phyloP scores from a whole-genome alignment of 169 alveolate species.

The Plasmodium gonderi region DNA sequence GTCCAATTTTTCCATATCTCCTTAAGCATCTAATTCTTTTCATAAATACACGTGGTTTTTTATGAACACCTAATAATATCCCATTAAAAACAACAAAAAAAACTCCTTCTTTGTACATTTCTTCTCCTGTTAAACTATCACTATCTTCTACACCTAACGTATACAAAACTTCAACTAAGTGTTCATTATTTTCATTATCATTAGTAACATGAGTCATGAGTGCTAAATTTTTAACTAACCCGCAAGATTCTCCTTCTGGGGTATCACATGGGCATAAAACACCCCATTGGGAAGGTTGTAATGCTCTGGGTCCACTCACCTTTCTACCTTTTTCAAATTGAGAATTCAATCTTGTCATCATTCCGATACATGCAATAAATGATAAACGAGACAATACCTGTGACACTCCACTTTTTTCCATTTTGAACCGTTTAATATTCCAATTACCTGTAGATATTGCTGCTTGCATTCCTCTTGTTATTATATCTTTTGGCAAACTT shows the following conservation, averaged over 20 bases:
- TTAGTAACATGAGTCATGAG: conserved; percentile 98
- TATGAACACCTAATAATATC: conserved; percentile 93
- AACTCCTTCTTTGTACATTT: conserved; percentile 83
- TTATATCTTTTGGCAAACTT: conserved; percentile 92
- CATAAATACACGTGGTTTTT: conserved; percentile 91
- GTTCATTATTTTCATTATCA: conserved; percentile 92
- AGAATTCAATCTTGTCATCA: conserved; percentile 93
- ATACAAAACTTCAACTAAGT: conserved; percentile 78
- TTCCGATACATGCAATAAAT: conserved; percentile 93
- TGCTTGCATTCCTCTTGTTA: conserved; percentile 96
- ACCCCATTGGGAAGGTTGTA: conserved; percentile 99
- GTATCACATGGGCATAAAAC: conserved; percentile 99
- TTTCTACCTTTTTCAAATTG: conserved; percentile 94
- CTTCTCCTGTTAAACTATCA: conserved; percentile 80
- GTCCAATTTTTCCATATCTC: conserved; percentile 96
- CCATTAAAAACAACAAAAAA: conserved; percentile 96
- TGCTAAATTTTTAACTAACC: conserved; percentile 98
- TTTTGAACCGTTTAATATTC: conserved; percentile 97
- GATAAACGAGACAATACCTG: conserved; percentile 97
- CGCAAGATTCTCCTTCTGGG: conserved; percentile 99
- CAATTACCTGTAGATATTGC: conserved; percentile 99
- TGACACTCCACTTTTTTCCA: conserved; percentile 98
- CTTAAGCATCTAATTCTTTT: conserved; percentile 93
- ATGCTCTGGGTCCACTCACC: conserved; percentile 98
- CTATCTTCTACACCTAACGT: conserved; percentile 87